Evolutionary conservation across 2,329 filamentous ascomycete species (phyloP).

Genomic region (Dothiorella sarmentorum): DNA sequence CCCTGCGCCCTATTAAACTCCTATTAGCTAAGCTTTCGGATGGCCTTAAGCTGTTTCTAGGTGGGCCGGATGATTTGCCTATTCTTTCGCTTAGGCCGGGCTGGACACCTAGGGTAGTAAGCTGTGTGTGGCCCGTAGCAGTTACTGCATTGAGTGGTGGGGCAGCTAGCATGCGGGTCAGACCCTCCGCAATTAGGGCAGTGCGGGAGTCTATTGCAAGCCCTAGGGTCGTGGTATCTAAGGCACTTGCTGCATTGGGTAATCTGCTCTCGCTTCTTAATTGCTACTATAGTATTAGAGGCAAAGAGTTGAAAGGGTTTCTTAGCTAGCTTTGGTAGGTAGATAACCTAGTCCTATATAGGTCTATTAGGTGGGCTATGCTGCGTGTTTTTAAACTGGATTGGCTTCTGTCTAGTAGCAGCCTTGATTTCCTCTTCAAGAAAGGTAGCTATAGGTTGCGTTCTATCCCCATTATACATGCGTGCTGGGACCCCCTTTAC

Average conservation of each 20-base stretch:
- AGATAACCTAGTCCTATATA: background rate
- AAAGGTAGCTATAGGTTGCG: background rate
- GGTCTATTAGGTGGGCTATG: background rate
- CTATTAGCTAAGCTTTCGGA: background rate
- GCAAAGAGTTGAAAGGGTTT: no score
- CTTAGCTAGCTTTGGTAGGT: background rate
- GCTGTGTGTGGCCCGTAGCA: background rate
- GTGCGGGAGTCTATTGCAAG: background rate
- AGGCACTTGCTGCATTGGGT: background rate
- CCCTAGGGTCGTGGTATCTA: constrained; percentile 1
- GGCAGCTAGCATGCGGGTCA: background rate
- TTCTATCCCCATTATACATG: no score
- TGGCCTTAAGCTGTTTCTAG: no score
- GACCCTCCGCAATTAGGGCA: background rate
- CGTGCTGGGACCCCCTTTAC: background rate
- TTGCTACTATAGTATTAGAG: no score
- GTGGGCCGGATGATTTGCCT: background rate
- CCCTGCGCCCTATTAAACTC: background rate
- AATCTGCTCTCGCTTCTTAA: no score
- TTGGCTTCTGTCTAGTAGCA: background rate
- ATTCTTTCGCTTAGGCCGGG: background rate
- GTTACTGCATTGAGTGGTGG: background rate
- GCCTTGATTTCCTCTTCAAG: background rate
- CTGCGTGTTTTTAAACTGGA: background rate
- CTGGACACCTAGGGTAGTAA: background rate